Conservation (phyloP, 371 early-diverging fungal genomes). For the Globomyces sp. region DNA sequence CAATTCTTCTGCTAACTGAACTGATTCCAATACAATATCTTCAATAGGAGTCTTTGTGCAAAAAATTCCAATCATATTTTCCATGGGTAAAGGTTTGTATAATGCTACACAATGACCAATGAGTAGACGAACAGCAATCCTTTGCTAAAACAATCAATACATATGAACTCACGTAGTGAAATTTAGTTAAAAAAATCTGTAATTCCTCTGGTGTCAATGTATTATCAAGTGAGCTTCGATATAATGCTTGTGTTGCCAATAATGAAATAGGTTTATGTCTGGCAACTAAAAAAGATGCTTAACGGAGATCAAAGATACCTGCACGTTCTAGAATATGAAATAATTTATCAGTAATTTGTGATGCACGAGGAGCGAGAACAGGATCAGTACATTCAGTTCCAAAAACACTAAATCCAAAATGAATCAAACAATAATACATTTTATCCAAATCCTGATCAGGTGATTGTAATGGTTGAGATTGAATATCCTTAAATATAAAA, state of each 20-base stretch:
- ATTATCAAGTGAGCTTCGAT: constrained; percentile 20
- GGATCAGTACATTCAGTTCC: constrained; percentile 13
- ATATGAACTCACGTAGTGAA: constrained; percentile 47
- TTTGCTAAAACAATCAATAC: constrained; percentile 53
- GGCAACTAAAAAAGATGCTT: background rate
- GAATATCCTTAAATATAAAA: background rate
- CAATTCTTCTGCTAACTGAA: constrained; percentile 83
- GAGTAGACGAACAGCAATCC: constrained; percentile 78
- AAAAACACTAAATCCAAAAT: constrained; percentile 1
- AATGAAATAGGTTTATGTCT: constrained; percentile 51
- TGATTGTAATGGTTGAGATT: background rate
- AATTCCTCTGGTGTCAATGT: constrained; percentile 33
- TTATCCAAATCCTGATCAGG: constrained; percentile 14
- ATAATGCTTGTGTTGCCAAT: constrained; percentile 4
- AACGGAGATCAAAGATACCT: no score
- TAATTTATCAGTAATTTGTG: constrained; percentile 5
- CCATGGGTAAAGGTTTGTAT: constrained; percentile 1
- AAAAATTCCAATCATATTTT: constrained; percentile 85
- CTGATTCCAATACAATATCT: constrained; percentile 66
- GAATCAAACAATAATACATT: background rate
- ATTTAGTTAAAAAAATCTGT: constrained; percentile 83
- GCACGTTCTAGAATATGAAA: constrained; percentile 12
- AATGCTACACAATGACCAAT: constrained; percentile 35
- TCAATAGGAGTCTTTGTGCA: constrained; percentile 77
- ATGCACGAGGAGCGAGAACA: background rate